phyloP scores from a whole-genome alignment of 148 eudicot genomes.

The Salicornia ramosissima region DNA sequence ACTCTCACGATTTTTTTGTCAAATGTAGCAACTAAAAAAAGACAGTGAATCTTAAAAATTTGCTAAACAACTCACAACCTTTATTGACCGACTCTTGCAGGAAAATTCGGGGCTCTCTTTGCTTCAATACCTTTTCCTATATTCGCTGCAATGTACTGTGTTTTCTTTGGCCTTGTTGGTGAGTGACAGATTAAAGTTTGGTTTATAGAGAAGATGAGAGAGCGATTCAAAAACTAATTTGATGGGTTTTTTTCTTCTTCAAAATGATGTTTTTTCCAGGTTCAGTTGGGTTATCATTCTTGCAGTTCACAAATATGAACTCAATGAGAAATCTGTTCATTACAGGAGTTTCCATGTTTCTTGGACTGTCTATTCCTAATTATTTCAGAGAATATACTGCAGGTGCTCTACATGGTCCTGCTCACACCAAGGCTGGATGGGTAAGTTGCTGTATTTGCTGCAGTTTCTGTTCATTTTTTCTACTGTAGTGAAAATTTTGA shows the following conservation, averaged over 20 bases:
- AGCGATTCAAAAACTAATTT: constrained; percentile 6
- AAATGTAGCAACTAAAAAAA: too few species aligned
- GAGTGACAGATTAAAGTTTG: constrained; percentile 16
- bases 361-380: constrained; percentile 90
- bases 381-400: constrained; percentile 79
- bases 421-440: constrained; percentile 96
- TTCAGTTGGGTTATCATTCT: constrained; percentile 85
- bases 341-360: constrained; percentile 74
- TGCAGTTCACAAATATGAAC: constrained; percentile 99
- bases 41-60: not conserved
- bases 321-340: constrained; percentile 95
- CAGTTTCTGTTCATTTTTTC: too few species aligned
- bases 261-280: constrained; percentile 38
- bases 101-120: constrained; percentile 95
- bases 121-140: constrained; percentile 97
- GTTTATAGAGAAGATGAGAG: not conserved
- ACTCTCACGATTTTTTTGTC: too few species aligned
- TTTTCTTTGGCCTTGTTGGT: constrained; percentile 95
- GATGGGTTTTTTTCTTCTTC: not conserved
- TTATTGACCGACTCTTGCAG: constrained; percentile 31
- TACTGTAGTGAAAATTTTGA: not conserved
- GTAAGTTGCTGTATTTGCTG: constrained; percentile 42
- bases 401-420: constrained; percentile 76
- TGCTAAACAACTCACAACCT: not conserved
- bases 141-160: constrained; percentile 88